Evolutionary conservation across 768 basidiomycete genomes (phyloP), one percentile per base, ranked within the genome.

Genomic region (Termitomyces bulborhizus): DNA sequence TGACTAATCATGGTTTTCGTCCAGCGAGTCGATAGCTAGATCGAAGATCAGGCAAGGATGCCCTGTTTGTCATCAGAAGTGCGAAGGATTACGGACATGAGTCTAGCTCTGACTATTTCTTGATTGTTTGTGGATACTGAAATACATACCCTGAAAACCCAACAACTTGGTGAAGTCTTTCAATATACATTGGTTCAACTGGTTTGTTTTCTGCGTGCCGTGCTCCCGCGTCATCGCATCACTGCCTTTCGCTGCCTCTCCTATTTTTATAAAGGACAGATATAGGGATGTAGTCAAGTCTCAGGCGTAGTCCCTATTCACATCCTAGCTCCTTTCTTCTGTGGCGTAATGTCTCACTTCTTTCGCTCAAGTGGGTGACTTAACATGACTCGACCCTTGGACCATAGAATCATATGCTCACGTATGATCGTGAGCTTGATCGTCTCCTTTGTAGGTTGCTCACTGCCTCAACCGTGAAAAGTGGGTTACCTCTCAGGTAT

Each of bases 41-140:
- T 78, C 84, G 26, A 79, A 77, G 58, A 69, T 93, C 9, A 71
- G 71, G 36, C 75, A 84, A 39, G 84, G 87, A 2, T 95, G 92
- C 68, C 93, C 92, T 3, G 83, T 90, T 0, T 93, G 93, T 70
- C 76, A 80, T 62, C 76, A 78, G 65, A 75, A 72, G 57, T 76
- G 74, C 21, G 83, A 87, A 60, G 85, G 81, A 12, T 62, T 60
- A 50, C 67, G 67, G 63, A 65, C 62, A 56, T 66, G 61, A 67
- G 51, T 36, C 36, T 50, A 1, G 26, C 27, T 48, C 21, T 51
- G 42, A n/a, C n/a, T 29, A 12, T 43, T 34, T 56, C 24, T 45
- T 51, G 4, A 9, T 44, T 53, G 43, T 58, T 61, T 37, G 57
- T 55, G 53, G 44, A 54, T 58, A 55, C 31, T 26, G 18, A 58